Evolutionary conservation across 768 basidiomycete species (phyloP), one percentile per base, ranked within the genome.

Genomic region (Amanita thiersii): DNA sequence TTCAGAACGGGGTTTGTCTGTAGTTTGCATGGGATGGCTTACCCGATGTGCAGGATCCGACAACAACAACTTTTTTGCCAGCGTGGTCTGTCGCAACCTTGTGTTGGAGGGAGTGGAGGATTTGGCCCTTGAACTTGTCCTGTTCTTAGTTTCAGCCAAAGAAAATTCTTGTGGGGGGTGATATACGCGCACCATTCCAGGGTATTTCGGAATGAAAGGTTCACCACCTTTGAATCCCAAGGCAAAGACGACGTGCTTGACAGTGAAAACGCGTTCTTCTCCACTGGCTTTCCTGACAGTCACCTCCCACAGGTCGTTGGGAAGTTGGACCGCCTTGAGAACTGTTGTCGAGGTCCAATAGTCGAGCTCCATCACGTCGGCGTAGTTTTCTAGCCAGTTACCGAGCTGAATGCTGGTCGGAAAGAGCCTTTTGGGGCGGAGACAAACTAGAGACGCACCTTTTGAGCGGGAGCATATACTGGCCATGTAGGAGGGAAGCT

Each of bases 11-110:
- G 14, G 24, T 33, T 37, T 30, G 9, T 33, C 66, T 2, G 19
- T 2, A 21, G 70, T 73, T 2, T 3, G 4, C 11, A 32, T 20
- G 10, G 11, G 18, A 46, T 4, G 3, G 29, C 51, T 19, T 30
- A 66, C 67, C 65, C 14, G 80, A 79, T 8, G 79, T 81, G 39
- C 76, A 76, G 10, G 81, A 68, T 1, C 84, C 84, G 3, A 86
- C 60, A 2, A 87, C 75, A 3, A 79, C 65, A 0, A 84, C 81
- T 52, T 79, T 86, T 61, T 86, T 86, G 10, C 81, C 84, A 1
- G 54, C 33, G 49, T 78, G 77, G 29, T 77, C 75, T 8, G 62
- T 57, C 0, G 79, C 78, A n/a, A 56, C 62, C 29, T 69, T 66
- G 55, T 84, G 76, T 19, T 68, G 52, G 4, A 57, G 65, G 0